A percentile compares a stretch with the other conserved stretches of the same genome.
Conservation (phyloP, 2,329 filamentous ascomycete species). For the Ophiognomonia clavigignenti-juglandacearum region DNA sequence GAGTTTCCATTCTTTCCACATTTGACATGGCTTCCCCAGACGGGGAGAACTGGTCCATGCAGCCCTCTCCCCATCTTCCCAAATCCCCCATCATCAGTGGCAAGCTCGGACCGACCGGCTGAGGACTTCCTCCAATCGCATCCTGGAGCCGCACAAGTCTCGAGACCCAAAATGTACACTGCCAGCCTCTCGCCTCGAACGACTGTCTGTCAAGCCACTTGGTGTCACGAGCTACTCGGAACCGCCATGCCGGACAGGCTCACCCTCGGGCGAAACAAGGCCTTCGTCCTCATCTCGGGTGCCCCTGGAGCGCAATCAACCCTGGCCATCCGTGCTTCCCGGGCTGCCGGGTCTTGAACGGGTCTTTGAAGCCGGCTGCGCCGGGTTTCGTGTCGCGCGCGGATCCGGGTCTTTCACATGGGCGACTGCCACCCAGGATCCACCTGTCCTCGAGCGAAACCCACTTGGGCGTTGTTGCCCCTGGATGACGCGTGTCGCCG, state of each 20-base stretch:
- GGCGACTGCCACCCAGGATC: conserved; percentile 15
- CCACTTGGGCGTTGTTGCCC: conserved; percentile 4
- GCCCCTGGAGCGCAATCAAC: background rate
- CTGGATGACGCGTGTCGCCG: background rate
- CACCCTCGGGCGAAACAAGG: conserved; percentile 7
- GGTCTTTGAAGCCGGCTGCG: too few species aligned
- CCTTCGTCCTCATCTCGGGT: background rate
- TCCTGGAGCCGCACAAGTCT: too few species aligned
- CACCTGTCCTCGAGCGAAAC: background rate
- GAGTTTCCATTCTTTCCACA: conserved; percentile 2
- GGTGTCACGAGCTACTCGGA: conserved; percentile 1
- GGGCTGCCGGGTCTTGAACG: too few species aligned
- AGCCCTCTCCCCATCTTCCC: conserved; percentile 10
- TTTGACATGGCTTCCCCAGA: conserved; percentile 12
- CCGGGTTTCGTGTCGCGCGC: too few species aligned
- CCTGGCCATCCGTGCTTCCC: background rate
- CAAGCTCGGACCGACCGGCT: too few species aligned
- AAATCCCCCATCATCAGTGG: too few species aligned
- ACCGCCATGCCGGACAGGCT: conserved; percentile 12
- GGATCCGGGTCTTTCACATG: background rate
- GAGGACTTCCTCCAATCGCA: too few species aligned
- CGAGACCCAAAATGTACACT: background rate
- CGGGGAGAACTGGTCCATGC: background rate
- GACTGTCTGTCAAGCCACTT: background rate
- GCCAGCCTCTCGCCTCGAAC: background rate